Conservation (phyloP, 1,284 basidiomycete species). For the Heterobasidion annosum region DNA sequence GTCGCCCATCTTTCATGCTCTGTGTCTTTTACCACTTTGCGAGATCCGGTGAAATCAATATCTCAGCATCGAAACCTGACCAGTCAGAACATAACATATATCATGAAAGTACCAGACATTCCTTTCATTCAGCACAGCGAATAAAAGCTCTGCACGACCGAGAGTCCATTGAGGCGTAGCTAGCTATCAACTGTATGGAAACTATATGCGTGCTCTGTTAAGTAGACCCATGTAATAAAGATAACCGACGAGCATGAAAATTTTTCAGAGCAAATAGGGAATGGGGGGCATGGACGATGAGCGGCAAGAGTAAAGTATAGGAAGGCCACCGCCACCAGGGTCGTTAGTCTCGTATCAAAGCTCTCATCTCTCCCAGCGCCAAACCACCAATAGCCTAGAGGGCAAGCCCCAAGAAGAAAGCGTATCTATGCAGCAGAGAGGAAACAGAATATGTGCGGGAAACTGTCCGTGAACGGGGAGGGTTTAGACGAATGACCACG, state of each 20-base stretch:
- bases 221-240: slow-evolving; percentile 6
- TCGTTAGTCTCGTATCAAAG: slow-evolving; percentile 23
- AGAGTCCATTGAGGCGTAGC: slow-evolving; percentile 13
- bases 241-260: slow-evolving; percentile 6
- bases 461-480: background rate
- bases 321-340: slow-evolving; percentile 30
- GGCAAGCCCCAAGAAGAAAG: slow-evolving; percentile 10
- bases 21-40: no score
- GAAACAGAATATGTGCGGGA: slow-evolving; percentile 1
- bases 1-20: no score
- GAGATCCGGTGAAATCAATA: no score
- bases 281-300: slow-evolving; percentile 1
- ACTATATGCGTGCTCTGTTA: slow-evolving; percentile 5
- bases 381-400: background rate
- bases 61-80: no score
- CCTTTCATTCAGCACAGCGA: slow-evolving; percentile 5
- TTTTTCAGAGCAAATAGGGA: slow-evolving; percentile 1
- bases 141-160: background rate
- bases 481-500: slow-evolving; percentile 7
- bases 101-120: background rate
- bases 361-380: slow-evolving; percentile 5
- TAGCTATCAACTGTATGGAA: slow-evolving; percentile 14
- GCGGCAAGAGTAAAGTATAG: slow-evolving; percentile 6
- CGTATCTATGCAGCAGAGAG: slow-evolving; percentile 7
- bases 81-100: background rate